Percentiles rank a stretch among this genome's conserved stretches.
These are phyloP conservation scores for Entelexis sorbosivorans DNA, from an alignment of 1,139 yeast genomes.

Conservation along the genomic window DNA sequence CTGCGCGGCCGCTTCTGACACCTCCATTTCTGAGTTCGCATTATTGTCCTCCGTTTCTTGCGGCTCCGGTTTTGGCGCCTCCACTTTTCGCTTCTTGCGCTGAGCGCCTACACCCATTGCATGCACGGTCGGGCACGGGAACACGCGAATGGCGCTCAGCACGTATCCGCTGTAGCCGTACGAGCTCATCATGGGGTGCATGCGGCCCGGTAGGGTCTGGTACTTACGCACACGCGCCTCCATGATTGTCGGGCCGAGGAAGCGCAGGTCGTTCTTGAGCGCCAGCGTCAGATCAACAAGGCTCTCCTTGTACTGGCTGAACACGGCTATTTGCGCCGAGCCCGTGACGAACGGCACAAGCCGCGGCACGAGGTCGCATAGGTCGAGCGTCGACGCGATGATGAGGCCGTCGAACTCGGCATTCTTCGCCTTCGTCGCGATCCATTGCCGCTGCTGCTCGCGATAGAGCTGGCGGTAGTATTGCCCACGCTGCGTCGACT, in stretches of 20 bases:
- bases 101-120: constrained; percentile 27
- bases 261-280: constrained; percentile 46
- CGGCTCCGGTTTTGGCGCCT: background rate
- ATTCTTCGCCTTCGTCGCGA: constrained; percentile 43
- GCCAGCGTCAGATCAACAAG: constrained; percentile 62
- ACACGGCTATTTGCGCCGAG: constrained; percentile 74
- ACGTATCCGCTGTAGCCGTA: constrained; percentile 88
- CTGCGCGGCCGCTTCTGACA: background rate
- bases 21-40: background rate
- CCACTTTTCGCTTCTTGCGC: constrained; percentile 15
- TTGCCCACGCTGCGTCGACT: constrained; percentile 51
- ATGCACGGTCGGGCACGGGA: constrained; percentile 50
- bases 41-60: background rate
- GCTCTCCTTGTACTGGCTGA: constrained; percentile 69
- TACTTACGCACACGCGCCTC: constrained; percentile 78
- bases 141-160: constrained; percentile 66
- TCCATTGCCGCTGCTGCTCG: constrained; percentile 36
- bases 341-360: constrained; percentile 67
- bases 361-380: constrained; percentile 52
- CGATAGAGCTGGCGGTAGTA: constrained; percentile 56
- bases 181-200: constrained; percentile 93
- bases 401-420: constrained; percentile 69
- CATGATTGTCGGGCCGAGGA: constrained; percentile 70
- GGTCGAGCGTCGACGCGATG: constrained; percentile 59
- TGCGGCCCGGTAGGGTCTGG: constrained; percentile 86